Base-by-base conservation (phyloP, 1,284 basidiomycete species). In the Boletus subluridellus region DNA sequence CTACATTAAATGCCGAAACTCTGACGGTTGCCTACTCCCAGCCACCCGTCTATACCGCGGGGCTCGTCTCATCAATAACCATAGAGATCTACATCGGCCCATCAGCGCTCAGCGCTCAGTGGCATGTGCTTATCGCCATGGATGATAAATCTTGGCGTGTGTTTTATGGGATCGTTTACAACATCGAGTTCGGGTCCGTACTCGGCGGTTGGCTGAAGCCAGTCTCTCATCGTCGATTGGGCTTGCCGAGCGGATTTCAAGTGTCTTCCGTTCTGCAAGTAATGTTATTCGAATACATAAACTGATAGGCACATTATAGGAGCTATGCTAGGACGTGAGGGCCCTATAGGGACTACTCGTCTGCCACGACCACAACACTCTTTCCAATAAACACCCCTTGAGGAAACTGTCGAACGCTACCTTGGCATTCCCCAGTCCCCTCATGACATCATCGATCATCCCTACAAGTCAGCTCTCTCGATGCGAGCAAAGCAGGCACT, bases 351-450 rank as follows among this genome's bases (percentile, higher is more conserved):
- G 12, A 12, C 38, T 45, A 61, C 12, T 39, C 44, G 30, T 55
- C 41, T 37, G 30, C 48, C 11, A 54, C 30, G 11, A 47, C 32
- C 3, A 56, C 58, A 2, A 47, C 9, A 9, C 34, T 55, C 42
- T 48, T 59, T 37, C 53, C 49, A 26, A 45, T 48, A 15, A 34
- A 52, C 21, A 26, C 38, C 53, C 44, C 39, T 42, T 47, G 4
- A 57, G 35, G 51, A 52, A 52, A 44, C 6, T 14, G 3, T 34
- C 42, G 2, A 60, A 52, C 10, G 58, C 45, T 11, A 34, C 32
- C 21, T 48, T 50, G 2, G 50, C 50, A 45, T 63, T 63, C 30
- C 56, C 59, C 17, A 65, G 7, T 12, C 65, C 65, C 34, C 21
- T 64, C 15, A 65, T 57, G 8, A 55, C 21, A 32, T 60, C 45